A percentile compares a stretch with the other conserved stretches of the same genome.
Evolutionary conservation across 2,329 filamentous ascomycete genomes (phyloP).

Genomic region (Neopestalotiopsis rosae): DNA sequence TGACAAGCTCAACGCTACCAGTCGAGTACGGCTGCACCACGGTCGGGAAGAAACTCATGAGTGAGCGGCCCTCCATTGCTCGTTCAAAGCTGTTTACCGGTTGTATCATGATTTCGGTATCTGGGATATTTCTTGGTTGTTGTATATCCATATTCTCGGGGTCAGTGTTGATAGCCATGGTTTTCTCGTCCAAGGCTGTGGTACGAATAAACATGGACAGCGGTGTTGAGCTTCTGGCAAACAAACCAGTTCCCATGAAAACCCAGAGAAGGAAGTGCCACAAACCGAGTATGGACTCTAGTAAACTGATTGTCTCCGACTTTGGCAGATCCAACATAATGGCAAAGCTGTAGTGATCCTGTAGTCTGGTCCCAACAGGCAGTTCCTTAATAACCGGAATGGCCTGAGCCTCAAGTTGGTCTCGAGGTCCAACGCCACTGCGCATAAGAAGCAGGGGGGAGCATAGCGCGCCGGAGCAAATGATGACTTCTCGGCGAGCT

Average conservation of each 20-base stretch:
- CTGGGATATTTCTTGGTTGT: constrained; percentile 17
- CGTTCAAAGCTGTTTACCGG: constrained; percentile 18
- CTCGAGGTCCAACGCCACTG: constrained; percentile 37
- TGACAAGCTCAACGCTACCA: constrained; percentile 21
- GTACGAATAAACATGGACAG: constrained; percentile 32
- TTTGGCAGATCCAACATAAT: constrained; percentile 33
- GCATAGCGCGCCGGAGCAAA: constrained; percentile 35
- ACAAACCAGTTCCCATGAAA: constrained; percentile 32
- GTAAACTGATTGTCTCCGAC: constrained; percentile 30
- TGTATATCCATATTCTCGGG: constrained; percentile 9
- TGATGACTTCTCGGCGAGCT: constrained; percentile 30
- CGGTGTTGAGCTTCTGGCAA: constrained; percentile 24
- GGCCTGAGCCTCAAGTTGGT: constrained; percentile 23
- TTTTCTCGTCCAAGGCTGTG: constrained; percentile 32
- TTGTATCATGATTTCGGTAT: constrained; percentile 24
- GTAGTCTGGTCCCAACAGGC: constrained; percentile 32
- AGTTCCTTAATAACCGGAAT: constrained; percentile 32
- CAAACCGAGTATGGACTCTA: constrained; percentile 27
- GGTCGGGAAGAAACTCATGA: constrained; percentile 21
- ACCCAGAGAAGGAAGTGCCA: constrained; percentile 37
- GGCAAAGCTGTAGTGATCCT: constrained; percentile 35
- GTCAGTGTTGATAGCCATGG: constrained; percentile 27
- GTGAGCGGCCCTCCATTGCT: constrained; percentile 8
- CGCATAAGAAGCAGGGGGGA: constrained; percentile 39
- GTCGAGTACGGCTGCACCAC: constrained; percentile 17